Base-by-base conservation (phyloP, 1,284 basidiomycete species). In the Ceratorhiza oryzae-sativae region DNA sequence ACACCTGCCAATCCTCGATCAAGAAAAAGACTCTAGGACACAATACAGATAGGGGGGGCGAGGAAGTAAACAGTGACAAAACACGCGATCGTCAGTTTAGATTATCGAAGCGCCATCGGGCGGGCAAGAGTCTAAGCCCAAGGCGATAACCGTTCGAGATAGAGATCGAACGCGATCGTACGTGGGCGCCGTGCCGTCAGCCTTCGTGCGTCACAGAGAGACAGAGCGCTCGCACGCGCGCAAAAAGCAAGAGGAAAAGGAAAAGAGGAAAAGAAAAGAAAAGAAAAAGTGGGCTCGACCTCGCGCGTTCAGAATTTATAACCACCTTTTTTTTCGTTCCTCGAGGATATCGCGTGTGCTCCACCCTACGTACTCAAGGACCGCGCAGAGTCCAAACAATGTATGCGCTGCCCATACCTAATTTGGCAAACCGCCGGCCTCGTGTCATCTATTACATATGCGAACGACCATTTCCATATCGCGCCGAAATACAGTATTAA, bases 291-390 rank as follows among this genome's bases (percentile, higher is more conserved):
- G 18, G 23, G 8, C n/a, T n/a, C 3, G 25, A 13, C 4, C 32
- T 25, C 13, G 32, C 3, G 32, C 49, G 49, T 3, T 25, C 20
- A 27, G 4, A 23, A 23, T 3, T 27, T 53, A 25, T 53, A 53
- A n/a, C n/a, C n/a, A n/a, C n/a, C n/a, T 32, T 13, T 23, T 9
- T 32, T 23, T 53, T n/a, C 27, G 27, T 25, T 53, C 61, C 61
- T 63, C 61, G 61, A 63, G 61, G 61, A 3, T 27, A 34, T 49
- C 61, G 61, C 61, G 61, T 63, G 61, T 63, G 30, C 45, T 42
- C 25, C 10, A 36, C 23, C 23, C 49, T 25, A 34, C 20, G 27
- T 49, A 34, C 61, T 8, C 20, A 48, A 23, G 18, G 4, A 34
- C 45, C 32, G 36, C 9, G 32, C 55, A 10, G 8, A 58, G 55